A percentile compares a stretch with the other conserved stretches of the same genome.
Conservation (phyloP, 2,329 filamentous ascomycete genomes). For the Ophiostoma montium region DNA sequence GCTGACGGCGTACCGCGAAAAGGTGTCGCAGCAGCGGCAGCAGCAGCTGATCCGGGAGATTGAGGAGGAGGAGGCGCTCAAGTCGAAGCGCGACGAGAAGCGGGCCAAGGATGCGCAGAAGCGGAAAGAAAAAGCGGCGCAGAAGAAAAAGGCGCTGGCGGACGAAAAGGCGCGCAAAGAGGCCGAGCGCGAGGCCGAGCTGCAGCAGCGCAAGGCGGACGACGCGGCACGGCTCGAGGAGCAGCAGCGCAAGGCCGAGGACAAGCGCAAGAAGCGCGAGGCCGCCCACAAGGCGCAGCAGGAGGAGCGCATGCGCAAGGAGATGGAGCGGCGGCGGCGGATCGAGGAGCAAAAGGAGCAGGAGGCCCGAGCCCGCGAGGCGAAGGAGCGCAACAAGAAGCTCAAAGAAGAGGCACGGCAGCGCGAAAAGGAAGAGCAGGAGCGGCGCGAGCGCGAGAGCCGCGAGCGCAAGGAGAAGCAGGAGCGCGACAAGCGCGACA, state of each 20-base stretch:
- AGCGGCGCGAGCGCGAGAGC: constrained; percentile 40
- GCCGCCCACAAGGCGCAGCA: constrained; percentile 82
- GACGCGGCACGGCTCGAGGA: constrained; percentile 73
- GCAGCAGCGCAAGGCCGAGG: constrained; percentile 67
- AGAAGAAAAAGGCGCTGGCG: constrained; percentile 78
- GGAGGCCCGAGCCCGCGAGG: constrained; percentile 70
- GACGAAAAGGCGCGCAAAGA: constrained; percentile 83
- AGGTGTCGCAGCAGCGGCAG: constrained; percentile 86
- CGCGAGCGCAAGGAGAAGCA: constrained; percentile 47
- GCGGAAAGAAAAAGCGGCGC: constrained; percentile 82
- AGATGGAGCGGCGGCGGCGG: constrained; percentile 68
- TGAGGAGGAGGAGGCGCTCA: constrained; percentile 65
- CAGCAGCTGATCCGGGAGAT: constrained; percentile 82
- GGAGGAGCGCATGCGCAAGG: constrained; percentile 71
- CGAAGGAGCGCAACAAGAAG: constrained; percentile 71
- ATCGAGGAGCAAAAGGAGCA: constrained; percentile 73
- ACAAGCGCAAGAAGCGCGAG: constrained; percentile 83
- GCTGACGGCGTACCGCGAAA: constrained; percentile 92
- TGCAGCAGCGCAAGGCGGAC: constrained; percentile 58
- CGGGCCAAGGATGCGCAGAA: constrained; percentile 89
- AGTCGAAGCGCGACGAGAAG: constrained; percentile 73
- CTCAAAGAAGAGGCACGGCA: constrained; percentile 53
- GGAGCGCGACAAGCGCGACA: constrained; percentile 41
- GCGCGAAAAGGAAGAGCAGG: constrained; percentile 46
- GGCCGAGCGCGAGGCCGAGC: constrained; percentile 78